Percentiles rank a stretch among this genome's conserved stretches.
Conservation (phyloP, 441 rosid species). For the Theobroma grandiflorum region DNA sequence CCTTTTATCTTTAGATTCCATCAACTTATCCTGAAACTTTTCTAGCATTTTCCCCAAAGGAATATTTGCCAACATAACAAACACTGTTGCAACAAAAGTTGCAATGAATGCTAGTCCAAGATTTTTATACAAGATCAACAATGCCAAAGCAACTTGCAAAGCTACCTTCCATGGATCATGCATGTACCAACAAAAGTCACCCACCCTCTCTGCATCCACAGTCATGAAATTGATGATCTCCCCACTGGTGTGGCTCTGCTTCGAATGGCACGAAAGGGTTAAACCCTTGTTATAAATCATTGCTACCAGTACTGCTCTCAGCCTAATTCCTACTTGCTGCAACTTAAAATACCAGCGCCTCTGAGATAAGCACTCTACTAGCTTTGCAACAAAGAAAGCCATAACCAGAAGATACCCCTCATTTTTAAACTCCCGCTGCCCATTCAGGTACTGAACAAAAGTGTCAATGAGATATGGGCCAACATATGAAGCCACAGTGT, state of each 20-base stretch:
- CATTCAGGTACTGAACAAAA: conserved; percentile 65
- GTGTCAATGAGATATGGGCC: conserved; percentile 70
- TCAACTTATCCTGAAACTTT: conserved; percentile 58
- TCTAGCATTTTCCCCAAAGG: conserved; percentile 59
- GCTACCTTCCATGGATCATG: conserved; percentile 62
- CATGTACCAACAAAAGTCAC: conserved; percentile 53
- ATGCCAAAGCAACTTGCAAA: conserved; percentile 38
- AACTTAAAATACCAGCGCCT: conserved; percentile 59
- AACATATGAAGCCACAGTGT: conserved; percentile 54
- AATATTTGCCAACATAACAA: conserved; percentile 57
- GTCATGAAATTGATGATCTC: conserved; percentile 73
- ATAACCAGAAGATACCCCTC: conserved; percentile 59
- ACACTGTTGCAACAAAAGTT: conserved; percentile 47
- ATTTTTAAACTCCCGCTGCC: conserved; percentile 42
- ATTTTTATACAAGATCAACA: conserved; percentile 40
- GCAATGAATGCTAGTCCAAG: conserved; percentile 65
- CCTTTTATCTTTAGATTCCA: conserved; percentile 65
- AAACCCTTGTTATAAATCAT: conserved; percentile 63
- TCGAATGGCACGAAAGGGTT: conserved; percentile 58
- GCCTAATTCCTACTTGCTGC: conserved; percentile 55
- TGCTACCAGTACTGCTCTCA: conserved; percentile 46
- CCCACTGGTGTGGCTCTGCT: conserved; percentile 61
- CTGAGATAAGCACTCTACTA: conserved; percentile 54
- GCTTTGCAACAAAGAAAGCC: conserved; percentile 54
- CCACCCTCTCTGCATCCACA: conserved; percentile 73